Evolutionary conservation across 495 filamentous ascomycete species (phyloP).

Genomic region (Penicillium pancosmium): DNA sequence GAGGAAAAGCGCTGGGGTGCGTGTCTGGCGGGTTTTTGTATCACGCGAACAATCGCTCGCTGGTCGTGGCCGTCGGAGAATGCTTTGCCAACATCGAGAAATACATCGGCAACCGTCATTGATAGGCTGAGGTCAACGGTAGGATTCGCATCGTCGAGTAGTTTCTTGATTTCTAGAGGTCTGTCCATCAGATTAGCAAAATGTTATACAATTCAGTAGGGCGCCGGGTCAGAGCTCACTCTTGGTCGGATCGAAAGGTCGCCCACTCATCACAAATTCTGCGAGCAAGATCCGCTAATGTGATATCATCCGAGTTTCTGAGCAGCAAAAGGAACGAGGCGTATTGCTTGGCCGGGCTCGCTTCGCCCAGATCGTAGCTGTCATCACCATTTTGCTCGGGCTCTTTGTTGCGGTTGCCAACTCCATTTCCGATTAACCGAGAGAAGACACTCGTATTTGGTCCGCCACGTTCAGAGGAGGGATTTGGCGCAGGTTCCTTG

Average conservation of each 20-base stretch:
- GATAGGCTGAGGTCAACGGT: slow-evolving; percentile 35
- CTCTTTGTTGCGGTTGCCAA: slow-evolving; percentile 9
- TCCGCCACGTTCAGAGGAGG: not conserved
- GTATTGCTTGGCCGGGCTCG: slow-evolving; percentile 16
- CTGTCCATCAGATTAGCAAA: slow-evolving; percentile 13
- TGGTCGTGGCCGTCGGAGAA: slow-evolving; percentile 40
- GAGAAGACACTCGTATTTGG: slow-evolving; percentile 10
- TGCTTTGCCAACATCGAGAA: slow-evolving; percentile 40
- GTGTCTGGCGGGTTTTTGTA: slow-evolving; percentile 30
- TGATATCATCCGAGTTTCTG: slow-evolving; percentile 33
- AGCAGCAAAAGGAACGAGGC: slow-evolving; percentile 37
- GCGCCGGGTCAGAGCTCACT: slow-evolving; percentile 27
- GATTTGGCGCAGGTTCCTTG: slow-evolving; percentile 22
- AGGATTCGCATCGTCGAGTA: slow-evolving; percentile 40
- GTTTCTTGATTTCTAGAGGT: slow-evolving; percentile 42
- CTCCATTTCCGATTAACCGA: not conserved
- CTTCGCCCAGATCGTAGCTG: slow-evolving; percentile 9
- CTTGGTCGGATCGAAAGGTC: slow-evolving; percentile 33
- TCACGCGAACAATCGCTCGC: slow-evolving; percentile 35
- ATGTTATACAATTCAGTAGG: not conserved
- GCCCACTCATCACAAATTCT: slow-evolving; percentile 42
- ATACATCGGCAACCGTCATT: slow-evolving; percentile 43
- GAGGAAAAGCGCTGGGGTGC: slow-evolving; percentile 35
- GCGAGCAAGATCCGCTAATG: slow-evolving; percentile 33
- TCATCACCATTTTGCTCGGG: slow-evolving; percentile 2